Evolutionary conservation across 139 green algal species (phyloP), one percentile per base, ranked within the genome.

Genomic region (Micractinium conductrix): DNA sequence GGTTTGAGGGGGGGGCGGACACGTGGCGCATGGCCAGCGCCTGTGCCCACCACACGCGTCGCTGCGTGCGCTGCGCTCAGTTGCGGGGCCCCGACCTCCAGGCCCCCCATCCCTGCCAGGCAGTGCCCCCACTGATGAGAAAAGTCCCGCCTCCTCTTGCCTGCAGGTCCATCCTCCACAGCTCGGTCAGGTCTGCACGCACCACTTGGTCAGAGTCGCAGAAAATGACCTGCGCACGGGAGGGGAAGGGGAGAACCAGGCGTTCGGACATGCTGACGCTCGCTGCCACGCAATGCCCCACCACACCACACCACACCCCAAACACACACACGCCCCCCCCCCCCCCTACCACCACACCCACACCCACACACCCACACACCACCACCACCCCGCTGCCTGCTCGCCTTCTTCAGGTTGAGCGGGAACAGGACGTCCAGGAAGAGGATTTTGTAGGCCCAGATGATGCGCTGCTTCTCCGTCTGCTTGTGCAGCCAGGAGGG

Each of bases 401-500:
- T 0, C 50, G 90, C 87, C 81, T 95, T 96, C 26, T 95, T 89
- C 2, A 98, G 91, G 63, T 87, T 88, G 48, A 99, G 91, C 6
- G 97, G 95, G 91, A 99, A 99, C 44, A 99, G 88, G 70, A 99
- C 97, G 82, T 99, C 97, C 80, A 99, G 90, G 91, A 99, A 99
- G 38, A 99, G 90, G 87, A 99, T 99, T 90, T 97, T 97, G 90
- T 97, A 97, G 10, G 93, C 96, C 95, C 96, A 98, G 84, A 98
- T 98, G 83, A 98, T 93, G 48, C 96, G 87, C 91, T 98, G 96
- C 89, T 98, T 98, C 87, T 98, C 96, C 30, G 93, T 97, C 89
- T 96, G 96, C 88, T 98, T 98, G 89, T 98, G 91, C 68, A 99
- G 93, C 95, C 96, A 99, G 78, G 91, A 90, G 4, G 96, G 96